Conservation (phyloP, 106 monocot species). For the Phalaenopsis aphrodite region DNA sequence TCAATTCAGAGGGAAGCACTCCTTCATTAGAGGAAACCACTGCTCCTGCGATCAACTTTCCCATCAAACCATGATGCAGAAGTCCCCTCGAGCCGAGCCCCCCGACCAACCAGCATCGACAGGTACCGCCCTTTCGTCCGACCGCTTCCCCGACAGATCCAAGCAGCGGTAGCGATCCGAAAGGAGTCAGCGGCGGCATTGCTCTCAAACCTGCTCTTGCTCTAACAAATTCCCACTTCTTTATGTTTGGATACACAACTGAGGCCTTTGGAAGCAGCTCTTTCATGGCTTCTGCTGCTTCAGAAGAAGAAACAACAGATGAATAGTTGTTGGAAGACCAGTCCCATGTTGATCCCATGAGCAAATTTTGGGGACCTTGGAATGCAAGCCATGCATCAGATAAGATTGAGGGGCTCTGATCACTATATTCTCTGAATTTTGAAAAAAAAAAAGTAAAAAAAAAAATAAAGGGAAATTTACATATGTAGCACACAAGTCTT, state of each 20-base stretch:
- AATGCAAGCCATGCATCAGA: conserved; percentile 93
- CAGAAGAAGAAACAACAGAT: conserved; percentile 39
- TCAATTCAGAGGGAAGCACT: conserved; percentile 64
- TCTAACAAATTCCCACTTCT: conserved; percentile 49
- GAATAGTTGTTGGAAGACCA: conserved; percentile 60
- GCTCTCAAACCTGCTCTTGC: conserved; percentile 81
- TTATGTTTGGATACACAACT: conserved; percentile 66
- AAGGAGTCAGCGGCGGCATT: conserved; percentile 76
- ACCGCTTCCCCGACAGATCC: conserved; percentile 54
- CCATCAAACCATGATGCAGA: conserved; percentile 84
- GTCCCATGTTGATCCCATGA: conserved; percentile 95
- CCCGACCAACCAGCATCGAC: conserved; percentile 63
- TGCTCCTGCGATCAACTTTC: conserved; percentile 71
- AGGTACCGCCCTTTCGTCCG: conserved; percentile 7
- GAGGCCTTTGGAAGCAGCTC: conserved; percentile 67
- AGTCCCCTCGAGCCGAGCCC: conserved; percentile 90
- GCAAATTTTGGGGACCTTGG: conserved; percentile 46
- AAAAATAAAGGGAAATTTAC: too few species aligned
- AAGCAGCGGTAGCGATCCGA: conserved; percentile 79
- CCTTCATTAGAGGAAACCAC: conserved; percentile 57
- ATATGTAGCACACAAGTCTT: too few species aligned
- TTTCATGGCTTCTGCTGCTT: conserved; percentile 40
- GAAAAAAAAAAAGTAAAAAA: neutral
- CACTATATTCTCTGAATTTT: conserved; percentile 23
- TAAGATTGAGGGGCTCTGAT: conserved; percentile 61